These are phyloP conservation scores for Amaranthus palmeri DNA, from an alignment of 148 eudicot genomes.

Conservation along the genomic window DNA sequence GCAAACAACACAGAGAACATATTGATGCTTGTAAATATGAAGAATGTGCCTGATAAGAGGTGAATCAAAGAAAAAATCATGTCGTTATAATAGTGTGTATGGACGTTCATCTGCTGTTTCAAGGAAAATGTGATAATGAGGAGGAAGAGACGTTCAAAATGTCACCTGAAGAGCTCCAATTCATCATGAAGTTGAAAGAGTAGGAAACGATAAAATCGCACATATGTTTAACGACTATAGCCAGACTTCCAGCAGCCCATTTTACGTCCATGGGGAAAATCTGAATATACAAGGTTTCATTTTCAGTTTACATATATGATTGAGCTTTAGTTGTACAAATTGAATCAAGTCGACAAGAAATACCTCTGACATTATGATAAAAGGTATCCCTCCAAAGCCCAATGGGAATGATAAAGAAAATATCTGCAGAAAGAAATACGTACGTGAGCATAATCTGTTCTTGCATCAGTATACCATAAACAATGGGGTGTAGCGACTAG, in stretches of 20 bases:
- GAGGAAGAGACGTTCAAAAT: too few species aligned
- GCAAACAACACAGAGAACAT: conserved; percentile 21
- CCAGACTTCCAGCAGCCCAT: conserved; percentile 30
- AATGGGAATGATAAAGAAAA: conserved; percentile 26
- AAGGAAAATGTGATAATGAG: too few species aligned
- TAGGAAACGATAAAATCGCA: conserved; percentile 22
- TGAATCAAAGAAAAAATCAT: not conserved
- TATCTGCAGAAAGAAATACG: conserved; percentile 9
- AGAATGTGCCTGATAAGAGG: conserved; percentile 20
- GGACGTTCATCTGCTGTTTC: too few species aligned
- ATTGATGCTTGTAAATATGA: conserved; percentile 25
- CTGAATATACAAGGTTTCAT: conserved; percentile 9
- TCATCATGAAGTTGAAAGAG: conserved; percentile 25
- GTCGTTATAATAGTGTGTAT: not conserved
- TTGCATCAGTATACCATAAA: too few species aligned
- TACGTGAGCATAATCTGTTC: conserved; percentile 2
- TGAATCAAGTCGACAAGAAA: not conserved
- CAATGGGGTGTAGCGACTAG: not conserved
- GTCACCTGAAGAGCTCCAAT: conserved; percentile 31
- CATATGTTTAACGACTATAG: conserved; percentile 4
- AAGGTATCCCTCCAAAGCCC: conserved; percentile 39
- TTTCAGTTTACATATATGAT: not conserved
- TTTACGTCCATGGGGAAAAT: conserved; percentile 29
- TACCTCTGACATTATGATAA: conserved; percentile 34
- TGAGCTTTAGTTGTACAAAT: not conserved